Evolutionary conservation across 2,329 filamentous ascomycete genomes (phyloP).

Genomic region (Alternaria solani): DNA sequence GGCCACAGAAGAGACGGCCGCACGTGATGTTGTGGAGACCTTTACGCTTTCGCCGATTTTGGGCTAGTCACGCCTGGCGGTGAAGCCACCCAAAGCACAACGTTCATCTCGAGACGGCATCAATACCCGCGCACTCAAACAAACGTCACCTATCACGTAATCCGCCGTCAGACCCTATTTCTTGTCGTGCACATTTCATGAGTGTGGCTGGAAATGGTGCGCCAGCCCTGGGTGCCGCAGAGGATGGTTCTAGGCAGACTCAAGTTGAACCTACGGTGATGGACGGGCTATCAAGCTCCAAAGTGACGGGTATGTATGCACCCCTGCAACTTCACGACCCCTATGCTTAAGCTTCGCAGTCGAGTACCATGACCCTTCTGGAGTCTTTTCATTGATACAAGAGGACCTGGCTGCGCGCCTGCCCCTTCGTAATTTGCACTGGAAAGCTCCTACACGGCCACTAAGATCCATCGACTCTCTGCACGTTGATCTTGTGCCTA

Average conservation of each 20-base stretch:
- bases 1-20: neutral
- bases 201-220: conserved; percentile 49
- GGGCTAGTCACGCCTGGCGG: conserved; percentile 16
- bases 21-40: conserved; percentile 19
- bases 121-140: conserved; percentile 30
- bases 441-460: conserved; percentile 93
- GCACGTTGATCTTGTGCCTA: conserved; percentile 83
- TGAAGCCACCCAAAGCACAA: conserved; percentile 28
- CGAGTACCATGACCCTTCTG: conserved; percentile 94
- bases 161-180: conserved; percentile 9
- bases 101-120: conserved; percentile 31
- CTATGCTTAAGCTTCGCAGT: conserved; percentile 62
- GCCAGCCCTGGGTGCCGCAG: conserved; percentile 47
- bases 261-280: conserved; percentile 46
- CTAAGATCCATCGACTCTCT: conserved; percentile 92
- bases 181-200: conserved; percentile 40
- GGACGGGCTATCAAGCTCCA: conserved; percentile 57
- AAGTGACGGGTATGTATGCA: conserved; percentile 59
- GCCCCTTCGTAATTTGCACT: conserved; percentile 90
- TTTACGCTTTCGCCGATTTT: conserved; percentile 18
- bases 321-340: conserved; percentile 9
- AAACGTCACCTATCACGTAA: conserved; percentile 24
- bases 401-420: conserved; percentile 79
- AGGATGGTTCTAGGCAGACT: conserved; percentile 44
- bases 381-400: conserved; percentile 82